Conservation (phyloP, 2,329 filamentous ascomycete genomes). For the Penicillium decumbens region DNA sequence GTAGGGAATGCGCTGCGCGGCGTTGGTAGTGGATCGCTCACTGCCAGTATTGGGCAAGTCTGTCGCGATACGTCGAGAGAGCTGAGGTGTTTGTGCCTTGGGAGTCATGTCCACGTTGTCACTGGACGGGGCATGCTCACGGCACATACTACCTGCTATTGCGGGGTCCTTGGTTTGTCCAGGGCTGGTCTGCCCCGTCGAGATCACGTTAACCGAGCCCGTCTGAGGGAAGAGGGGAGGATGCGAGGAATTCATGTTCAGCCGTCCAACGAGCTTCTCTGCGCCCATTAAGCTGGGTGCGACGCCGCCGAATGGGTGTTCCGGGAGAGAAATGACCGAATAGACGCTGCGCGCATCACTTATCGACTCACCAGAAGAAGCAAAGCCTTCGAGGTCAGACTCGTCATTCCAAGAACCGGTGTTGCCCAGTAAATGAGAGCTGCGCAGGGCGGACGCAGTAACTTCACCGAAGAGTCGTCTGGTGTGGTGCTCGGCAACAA, state of each 20-base stretch:
- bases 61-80: slow-evolving; percentile 38
- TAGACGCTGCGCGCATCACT: slow-evolving; percentile 36
- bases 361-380: slow-evolving; percentile 41
- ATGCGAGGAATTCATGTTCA: slow-evolving; percentile 46
- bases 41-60: slow-evolving; percentile 38
- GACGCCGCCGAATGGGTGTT: slow-evolving; percentile 34
- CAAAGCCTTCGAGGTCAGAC: slow-evolving; percentile 38
- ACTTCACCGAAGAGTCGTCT: slow-evolving; percentile 59
- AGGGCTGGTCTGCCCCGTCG: slow-evolving; percentile 32
- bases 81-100: slow-evolving; percentile 25
- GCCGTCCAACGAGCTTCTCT: slow-evolving; percentile 45
- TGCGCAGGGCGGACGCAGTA: slow-evolving; percentile 51
- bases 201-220: slow-evolving; percentile 26
- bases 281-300: slow-evolving; percentile 47
- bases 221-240: slow-evolving; percentile 30
- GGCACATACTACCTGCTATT: slow-evolving; percentile 15
- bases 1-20: slow-evolving; percentile 8
- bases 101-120: slow-evolving; percentile 26
- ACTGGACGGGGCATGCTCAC: slow-evolving; percentile 12
- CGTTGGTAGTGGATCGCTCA: slow-evolving; percentile 29
- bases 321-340: slow-evolving; percentile 37
- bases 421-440: slow-evolving; percentile 47
- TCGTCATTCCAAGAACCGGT: slow-evolving; percentile 30
- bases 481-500: slow-evolving; percentile 25
- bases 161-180: slow-evolving; percentile 22